Percentiles rank a stretch among this genome's conserved stretches.
phyloP scores from a whole-genome alignment of 768 basidiomycete species.

The Coprinellus aureogranulatus region DNA sequence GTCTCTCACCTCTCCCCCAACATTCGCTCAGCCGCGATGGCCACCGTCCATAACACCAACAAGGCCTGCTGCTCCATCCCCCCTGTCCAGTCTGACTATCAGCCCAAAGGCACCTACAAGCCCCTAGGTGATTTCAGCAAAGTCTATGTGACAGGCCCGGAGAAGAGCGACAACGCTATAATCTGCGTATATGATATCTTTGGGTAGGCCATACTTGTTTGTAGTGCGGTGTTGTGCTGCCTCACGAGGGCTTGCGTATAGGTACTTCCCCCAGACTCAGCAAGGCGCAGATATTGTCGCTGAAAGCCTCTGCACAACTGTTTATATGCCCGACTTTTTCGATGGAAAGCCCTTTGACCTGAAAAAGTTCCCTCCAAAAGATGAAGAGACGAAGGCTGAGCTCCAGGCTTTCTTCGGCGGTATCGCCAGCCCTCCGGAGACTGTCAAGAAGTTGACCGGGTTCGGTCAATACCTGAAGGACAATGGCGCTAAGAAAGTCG shows the following conservation, averaged over 20 bases:
- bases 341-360: conserved; percentile 50
- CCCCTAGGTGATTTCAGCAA: conserved; percentile 47
- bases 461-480: conserved; percentile 43
- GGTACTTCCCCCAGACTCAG: conserved; percentile 61
- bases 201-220: conserved; percentile 32
- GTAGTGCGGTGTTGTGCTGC: not conserved
- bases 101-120: conserved; percentile 48
- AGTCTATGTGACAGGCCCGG: conserved; percentile 52
- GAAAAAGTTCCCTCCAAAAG: conserved; percentile 53
- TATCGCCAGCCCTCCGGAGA: conserved; percentile 41
- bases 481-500: conserved; percentile 43
- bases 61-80: conserved; percentile 55
- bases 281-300: conserved; percentile 67
- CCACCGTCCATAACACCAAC: conserved; percentile 40
- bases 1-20: conserved; percentile 33
- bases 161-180: conserved; percentile 47
- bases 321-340: conserved; percentile 71
- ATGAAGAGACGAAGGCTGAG: conserved; percentile 49
- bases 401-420: conserved; percentile 59
- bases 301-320: conserved; percentile 46
- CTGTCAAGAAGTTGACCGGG: conserved; percentile 38
- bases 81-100: conserved; percentile 51
- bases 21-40: conserved; percentile 27
- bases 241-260: conserved; percentile 13
- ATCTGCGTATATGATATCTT: conserved; percentile 66